These are phyloP conservation scores for Auriscalpium orientale DNA, from an alignment of 768 basidiomycete species.

Conservation along the genomic window DNA sequence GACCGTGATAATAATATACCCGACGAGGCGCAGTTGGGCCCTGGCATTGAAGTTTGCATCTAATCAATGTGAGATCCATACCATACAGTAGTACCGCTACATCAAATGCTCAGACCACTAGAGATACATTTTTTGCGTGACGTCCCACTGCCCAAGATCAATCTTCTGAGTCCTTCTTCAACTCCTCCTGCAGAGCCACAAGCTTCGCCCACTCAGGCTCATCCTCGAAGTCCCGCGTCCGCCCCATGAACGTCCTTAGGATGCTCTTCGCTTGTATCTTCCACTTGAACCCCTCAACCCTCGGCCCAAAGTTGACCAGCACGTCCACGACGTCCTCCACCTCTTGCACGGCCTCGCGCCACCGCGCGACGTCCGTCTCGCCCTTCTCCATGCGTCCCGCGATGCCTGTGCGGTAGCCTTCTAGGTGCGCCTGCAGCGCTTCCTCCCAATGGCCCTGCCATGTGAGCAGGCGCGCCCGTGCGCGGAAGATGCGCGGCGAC, in stretches of 20 bases:
- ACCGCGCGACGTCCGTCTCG: slow-evolving; percentile 59
- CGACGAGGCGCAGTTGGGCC: too few species aligned
- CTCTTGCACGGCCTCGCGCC: slow-evolving; percentile 70
- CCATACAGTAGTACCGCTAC: too few species aligned
- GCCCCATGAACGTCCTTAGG: slow-evolving; percentile 81
- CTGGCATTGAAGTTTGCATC: too few species aligned
- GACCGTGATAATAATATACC: too few species aligned
- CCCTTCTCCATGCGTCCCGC: slow-evolving; percentile 57
- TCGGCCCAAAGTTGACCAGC: slow-evolving; percentile 75
- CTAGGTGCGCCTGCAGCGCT: slow-evolving; percentile 74
- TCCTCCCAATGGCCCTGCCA: slow-evolving; percentile 70
- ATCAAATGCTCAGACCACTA: not conserved
- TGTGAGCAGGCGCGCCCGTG: slow-evolving; percentile 74
- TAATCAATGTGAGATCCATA: too few species aligned
- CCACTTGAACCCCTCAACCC: slow-evolving; percentile 61
- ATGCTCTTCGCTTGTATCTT: slow-evolving; percentile 79
- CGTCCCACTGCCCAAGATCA: not conserved
- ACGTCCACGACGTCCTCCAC: slow-evolving; percentile 82
- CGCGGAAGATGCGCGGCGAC: slow-evolving; percentile 68
- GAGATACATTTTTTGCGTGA: not conserved
- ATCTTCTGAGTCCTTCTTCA: slow-evolving; percentile 33
- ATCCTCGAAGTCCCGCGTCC: slow-evolving; percentile 81
- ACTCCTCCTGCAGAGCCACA: slow-evolving; percentile 56
- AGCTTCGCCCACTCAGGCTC: slow-evolving; percentile 78
- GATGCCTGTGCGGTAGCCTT: slow-evolving; percentile 70